Conservation (phyloP, 2,329 filamentous ascomycete species). For the Epichloe typhina region DNA sequence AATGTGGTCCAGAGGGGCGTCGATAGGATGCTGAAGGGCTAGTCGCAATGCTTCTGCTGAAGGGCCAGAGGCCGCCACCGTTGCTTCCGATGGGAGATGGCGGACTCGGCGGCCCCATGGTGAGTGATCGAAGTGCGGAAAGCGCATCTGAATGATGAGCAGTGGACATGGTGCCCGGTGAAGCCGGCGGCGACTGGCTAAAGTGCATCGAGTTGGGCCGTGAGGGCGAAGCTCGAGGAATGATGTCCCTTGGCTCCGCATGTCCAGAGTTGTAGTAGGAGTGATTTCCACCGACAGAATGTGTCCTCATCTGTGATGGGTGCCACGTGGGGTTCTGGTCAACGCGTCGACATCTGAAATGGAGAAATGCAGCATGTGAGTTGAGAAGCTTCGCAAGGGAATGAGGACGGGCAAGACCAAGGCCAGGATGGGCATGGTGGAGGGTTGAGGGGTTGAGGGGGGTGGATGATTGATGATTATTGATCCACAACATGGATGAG, state of each 20-base stretch:
- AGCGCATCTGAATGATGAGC: constrained; percentile 29
- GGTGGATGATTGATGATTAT: too few relatives aligned
- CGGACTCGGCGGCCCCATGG: constrained; percentile 40
- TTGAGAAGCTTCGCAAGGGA: too few relatives aligned
- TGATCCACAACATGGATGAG: neutral
- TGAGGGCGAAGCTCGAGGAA: constrained; percentile 50
- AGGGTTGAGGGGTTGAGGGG: too few relatives aligned
- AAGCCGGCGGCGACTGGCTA: constrained; percentile 37
- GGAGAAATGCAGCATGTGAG: too few relatives aligned
- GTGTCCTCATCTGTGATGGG: constrained; percentile 7
- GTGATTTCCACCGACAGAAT: constrained; percentile 18
- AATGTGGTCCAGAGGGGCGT: constrained; percentile 23
- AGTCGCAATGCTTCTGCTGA: constrained; percentile 34
- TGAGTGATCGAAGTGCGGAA: constrained; percentile 41
- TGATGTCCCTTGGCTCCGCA: constrained; percentile 46
- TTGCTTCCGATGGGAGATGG: constrained; percentile 35
- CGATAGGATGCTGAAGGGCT: constrained; percentile 41
- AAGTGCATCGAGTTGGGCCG: constrained; percentile 42
- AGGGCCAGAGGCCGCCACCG: constrained; percentile 38
- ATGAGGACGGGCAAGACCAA: too few relatives aligned
- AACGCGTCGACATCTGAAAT: constrained; percentile 36
- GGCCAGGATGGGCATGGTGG: too few relatives aligned
- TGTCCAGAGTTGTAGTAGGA: constrained; percentile 32
- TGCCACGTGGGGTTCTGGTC: constrained; percentile 31
- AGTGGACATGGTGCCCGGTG: constrained; percentile 22